A percentile compares a stretch with the other conserved stretches of the same genome.
These are phyloP conservation scores for Cucumis melo DNA, from an alignment of 306 rosid genomes.

Conservation along the genomic window DNA sequence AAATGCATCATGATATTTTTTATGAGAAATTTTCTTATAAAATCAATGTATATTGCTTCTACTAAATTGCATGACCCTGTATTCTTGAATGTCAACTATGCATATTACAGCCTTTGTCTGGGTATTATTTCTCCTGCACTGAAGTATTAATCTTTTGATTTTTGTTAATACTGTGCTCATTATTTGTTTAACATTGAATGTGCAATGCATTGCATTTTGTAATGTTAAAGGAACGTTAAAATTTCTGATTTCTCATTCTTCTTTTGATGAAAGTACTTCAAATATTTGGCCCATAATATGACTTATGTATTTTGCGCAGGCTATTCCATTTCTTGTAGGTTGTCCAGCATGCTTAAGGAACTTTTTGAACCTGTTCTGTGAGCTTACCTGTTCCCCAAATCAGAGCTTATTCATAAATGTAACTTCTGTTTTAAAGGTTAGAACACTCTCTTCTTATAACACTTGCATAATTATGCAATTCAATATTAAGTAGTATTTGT, in stretches of 20 bases:
- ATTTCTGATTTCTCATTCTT: neutral
- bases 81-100: neutral
- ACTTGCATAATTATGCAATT: neutral
- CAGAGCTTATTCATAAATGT: slow-evolving; percentile 97
- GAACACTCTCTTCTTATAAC: neutral
- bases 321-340: slow-evolving; percentile 92
- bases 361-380: slow-evolving; percentile 91
- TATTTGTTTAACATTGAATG: neutral
- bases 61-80: neutral
- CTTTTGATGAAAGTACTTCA: neutral
- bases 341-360: slow-evolving; percentile 99
- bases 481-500: neutral
- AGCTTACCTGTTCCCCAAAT: slow-evolving; percentile 92
- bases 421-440: slow-evolving; percentile 64
- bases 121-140: neutral
- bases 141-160: neutral
- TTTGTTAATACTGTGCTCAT: neutral
- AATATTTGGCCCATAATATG: neutral
- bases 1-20: neutral
- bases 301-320: slow-evolving; percentile 43
- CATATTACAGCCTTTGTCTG: neutral
- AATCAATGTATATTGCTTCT: neutral
- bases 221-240: neutral
- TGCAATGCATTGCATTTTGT: neutral
- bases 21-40: neutral